phyloP scores from a whole-genome alignment of 2,329 filamentous ascomycete species.

The Ophiostoma sp. region DNA sequence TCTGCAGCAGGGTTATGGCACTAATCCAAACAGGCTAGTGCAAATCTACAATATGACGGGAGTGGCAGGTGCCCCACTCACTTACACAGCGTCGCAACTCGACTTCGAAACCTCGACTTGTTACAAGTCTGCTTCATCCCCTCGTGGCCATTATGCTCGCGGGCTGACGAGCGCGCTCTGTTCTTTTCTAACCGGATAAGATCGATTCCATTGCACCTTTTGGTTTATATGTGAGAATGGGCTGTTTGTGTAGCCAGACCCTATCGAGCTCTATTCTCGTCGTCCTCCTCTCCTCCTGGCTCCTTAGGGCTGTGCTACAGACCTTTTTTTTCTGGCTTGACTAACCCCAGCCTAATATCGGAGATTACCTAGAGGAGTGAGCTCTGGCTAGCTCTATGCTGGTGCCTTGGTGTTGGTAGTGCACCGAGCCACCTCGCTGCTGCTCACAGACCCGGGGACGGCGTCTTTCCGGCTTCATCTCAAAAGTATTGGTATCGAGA shows the following conservation, averaged over 20 bases:
- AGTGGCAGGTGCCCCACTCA: neutral
- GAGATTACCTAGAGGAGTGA: neutral
- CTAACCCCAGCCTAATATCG: neutral
- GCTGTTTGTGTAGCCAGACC: neutral
- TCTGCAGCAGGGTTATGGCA: neutral
- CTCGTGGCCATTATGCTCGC: neutral
- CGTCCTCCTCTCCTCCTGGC: neutral
- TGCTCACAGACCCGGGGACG: conserved; percentile 1
- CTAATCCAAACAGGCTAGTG: neutral
- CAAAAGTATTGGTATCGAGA: neutral
- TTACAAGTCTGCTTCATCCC: conserved; percentile 11
- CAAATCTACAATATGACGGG: neutral
- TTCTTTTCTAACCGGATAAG: conserved; percentile 6
- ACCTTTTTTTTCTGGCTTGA: neutral
- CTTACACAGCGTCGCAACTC: conserved; percentile 13
- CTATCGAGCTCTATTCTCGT: neutral
- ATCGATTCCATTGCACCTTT: neutral
- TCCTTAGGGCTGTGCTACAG: neutral
- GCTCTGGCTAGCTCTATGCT: neutral
- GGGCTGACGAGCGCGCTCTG: neutral
- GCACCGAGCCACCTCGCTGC: neutral
- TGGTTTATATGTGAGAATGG: neutral
- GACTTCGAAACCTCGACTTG: conserved; percentile 8
- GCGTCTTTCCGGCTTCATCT: conserved; percentile 1
- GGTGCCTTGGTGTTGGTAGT: neutral